Percentiles rank a stretch among this genome's conserved stretches.
These are phyloP conservation scores for Aspergillus sp. DNA, from an alignment of 2,329 filamentous ascomycete species.

Conservation along the genomic window DNA sequence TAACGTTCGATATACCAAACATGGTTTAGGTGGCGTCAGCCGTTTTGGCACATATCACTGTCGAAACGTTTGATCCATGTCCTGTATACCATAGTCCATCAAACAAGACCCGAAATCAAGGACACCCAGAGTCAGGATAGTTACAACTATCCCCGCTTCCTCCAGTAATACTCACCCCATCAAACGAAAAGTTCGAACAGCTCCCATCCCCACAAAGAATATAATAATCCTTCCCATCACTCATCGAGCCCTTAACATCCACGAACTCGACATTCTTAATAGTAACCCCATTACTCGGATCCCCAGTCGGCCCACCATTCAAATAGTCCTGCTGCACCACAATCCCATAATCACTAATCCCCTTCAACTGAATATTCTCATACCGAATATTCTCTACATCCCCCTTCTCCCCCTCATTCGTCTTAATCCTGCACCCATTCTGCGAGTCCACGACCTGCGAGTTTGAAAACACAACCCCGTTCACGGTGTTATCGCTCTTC, in stretches of 20 bases:
- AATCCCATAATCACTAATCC: slow-evolving; percentile 52
- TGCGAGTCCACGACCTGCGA: slow-evolving; percentile 48
- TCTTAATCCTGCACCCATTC: slow-evolving; percentile 43
- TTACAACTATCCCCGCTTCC: slow-evolving; percentile 31
- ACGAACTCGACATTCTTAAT: slow-evolving; percentile 37
- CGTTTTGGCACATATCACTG: too few species aligned
- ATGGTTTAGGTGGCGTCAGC: too few species aligned
- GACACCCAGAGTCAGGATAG: slow-evolving; percentile 17
- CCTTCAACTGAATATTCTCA: slow-evolving; percentile 46
- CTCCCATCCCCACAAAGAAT: slow-evolving; percentile 42
- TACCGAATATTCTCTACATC: slow-evolving; percentile 46
- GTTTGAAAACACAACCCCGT: slow-evolving; percentile 51
- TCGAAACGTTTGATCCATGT: too few species aligned
- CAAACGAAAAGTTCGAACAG: slow-evolving; percentile 39
- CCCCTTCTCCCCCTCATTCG: slow-evolving; percentile 41
- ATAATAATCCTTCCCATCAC: slow-evolving; percentile 37
- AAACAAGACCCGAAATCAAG: not conserved
- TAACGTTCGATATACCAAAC: too few species aligned
- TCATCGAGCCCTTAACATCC: slow-evolving; percentile 38
- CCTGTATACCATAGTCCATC: not conserved
- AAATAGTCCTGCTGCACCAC: slow-evolving; percentile 55
- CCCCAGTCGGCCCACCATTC: slow-evolving; percentile 46
- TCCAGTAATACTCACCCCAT: slow-evolving; percentile 37
- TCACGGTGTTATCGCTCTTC: slow-evolving; percentile 54
- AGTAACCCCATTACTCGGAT: slow-evolving; percentile 39